Conservation (phyloP, 495 filamentous ascomycete genomes). For the Glarea lozoyensis region DNA sequence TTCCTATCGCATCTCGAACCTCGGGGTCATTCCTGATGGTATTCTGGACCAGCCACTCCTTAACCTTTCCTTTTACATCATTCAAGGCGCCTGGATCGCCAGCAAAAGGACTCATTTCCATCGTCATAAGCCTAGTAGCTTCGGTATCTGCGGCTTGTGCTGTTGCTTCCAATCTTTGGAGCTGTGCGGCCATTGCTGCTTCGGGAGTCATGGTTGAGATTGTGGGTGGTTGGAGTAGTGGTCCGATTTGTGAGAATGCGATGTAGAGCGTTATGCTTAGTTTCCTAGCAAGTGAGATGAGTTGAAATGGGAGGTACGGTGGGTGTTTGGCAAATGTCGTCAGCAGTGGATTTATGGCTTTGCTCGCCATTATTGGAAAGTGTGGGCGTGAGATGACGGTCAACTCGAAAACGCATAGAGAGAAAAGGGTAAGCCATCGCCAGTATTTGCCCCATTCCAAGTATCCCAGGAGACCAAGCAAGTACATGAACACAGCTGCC, state of each 20-base stretch:
- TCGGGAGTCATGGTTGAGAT: conserved; percentile 18
- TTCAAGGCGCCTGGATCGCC: conserved; percentile 54
- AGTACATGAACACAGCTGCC: conserved; percentile 52
- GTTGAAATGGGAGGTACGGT: conserved; percentile 82
- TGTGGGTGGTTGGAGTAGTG: conserved; percentile 38
- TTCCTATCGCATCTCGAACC: conserved; percentile 64
- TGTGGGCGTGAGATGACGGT: conserved; percentile 60
- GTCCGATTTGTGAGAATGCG: conserved; percentile 76
- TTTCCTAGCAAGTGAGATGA: conserved; percentile 67
- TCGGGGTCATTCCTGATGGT: conserved; percentile 63
- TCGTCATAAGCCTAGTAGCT: conserved; percentile 55
- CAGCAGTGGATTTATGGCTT: conserved; percentile 56
- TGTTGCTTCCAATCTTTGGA: conserved; percentile 47
- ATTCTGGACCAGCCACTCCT: conserved; percentile 69
- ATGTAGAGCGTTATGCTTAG: conserved; percentile 75
- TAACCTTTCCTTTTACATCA: conserved; percentile 55
- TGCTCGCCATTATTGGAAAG: conserved; percentile 43
- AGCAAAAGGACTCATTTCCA: conserved; percentile 77
- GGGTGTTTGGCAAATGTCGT: conserved; percentile 38
- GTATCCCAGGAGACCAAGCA: conserved; percentile 69
- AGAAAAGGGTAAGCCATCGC: conserved; percentile 71
- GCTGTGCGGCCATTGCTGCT: conserved; percentile 30
- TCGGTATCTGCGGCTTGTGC: conserved; percentile 55
- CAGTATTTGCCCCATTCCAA: conserved; percentile 80
- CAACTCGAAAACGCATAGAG: conserved; percentile 64